Conservation (phyloP, 192 early-diverging fungal species). For the Podila minutissima region DNA sequence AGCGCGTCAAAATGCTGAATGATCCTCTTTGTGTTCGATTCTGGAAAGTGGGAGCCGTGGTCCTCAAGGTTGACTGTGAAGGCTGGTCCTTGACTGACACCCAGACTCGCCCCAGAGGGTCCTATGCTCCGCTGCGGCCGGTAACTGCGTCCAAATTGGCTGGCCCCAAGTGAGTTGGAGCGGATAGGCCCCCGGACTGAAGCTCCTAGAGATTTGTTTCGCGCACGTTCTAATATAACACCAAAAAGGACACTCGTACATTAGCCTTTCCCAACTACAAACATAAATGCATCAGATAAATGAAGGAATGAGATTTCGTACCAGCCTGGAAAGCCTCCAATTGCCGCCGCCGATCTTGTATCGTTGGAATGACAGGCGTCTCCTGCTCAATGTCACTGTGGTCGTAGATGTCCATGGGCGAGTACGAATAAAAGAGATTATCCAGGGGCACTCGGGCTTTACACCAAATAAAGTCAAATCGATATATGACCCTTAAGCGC, state of each 20-base stretch:
- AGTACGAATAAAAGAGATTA: too few species aligned
- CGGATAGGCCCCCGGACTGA: constrained; percentile 6
- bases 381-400: neutral
- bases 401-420: neutral
- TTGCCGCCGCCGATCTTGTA: constrained; percentile 34
- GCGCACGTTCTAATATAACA: constrained; percentile 18
- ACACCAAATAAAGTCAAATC: too few species aligned
- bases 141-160: neutral
- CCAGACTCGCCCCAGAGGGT: constrained; percentile 2
- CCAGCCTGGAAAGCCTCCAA: constrained; percentile 44
- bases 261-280: too few species aligned
- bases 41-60: neutral
- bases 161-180: neutral
- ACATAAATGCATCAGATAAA: neutral
- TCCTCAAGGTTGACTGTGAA: neutral
- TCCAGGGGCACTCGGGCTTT: too few species aligned
- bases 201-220: constrained; percentile 17
- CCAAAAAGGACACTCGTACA: too few species aligned
- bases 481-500: neutral
- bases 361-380: constrained; percentile 8
- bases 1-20: constrained; percentile 14
- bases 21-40: constrained; percentile 11
- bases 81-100: neutral
- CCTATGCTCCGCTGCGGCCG: neutral
- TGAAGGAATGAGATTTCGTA: neutral